Evolutionary conservation across 2,329 filamentous ascomycete genomes (phyloP).

Genomic region (Scolecobasidium constrictum): DNA sequence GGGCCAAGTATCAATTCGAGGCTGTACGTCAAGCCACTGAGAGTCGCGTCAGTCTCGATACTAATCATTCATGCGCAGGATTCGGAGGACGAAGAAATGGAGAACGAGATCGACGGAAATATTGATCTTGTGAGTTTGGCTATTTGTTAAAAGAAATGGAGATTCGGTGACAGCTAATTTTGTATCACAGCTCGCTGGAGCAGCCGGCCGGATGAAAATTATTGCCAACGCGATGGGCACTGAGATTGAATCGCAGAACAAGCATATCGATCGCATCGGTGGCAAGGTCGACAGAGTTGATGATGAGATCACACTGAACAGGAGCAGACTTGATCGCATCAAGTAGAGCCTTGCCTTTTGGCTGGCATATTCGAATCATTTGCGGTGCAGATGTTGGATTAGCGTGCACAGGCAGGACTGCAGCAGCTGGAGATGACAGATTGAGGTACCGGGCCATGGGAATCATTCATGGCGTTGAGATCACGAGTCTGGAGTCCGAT

Average conservation of each 20-base stretch:
- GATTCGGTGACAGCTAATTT: no score
- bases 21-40: constrained; percentile 28
- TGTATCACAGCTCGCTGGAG: constrained; percentile 47
- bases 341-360: no score
- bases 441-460: no score
- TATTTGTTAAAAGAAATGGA: neutral
- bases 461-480: no score
- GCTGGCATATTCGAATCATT: no score
- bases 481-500: no score
- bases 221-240: constrained; percentile 63
- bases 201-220: constrained; percentile 59
- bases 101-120: constrained; percentile 15
- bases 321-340: constrained; percentile 57
- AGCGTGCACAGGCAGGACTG: no score
- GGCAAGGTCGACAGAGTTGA: constrained; percentile 65
- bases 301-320: constrained; percentile 70
- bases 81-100: constrained; percentile 11
- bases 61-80: no score
- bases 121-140: constrained; percentile 8
- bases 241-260: constrained; percentile 69
- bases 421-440: no score
- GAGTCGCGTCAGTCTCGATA: no score
- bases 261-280: constrained; percentile 64
- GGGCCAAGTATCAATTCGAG: constrained; percentile 67
- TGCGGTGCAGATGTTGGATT: no score